A percentile compares a stretch with the other conserved stretches of the same genome.
phyloP scores from a whole-genome alignment of 352 stramenopile species.

The Phytophthora cryptogea region DNA sequence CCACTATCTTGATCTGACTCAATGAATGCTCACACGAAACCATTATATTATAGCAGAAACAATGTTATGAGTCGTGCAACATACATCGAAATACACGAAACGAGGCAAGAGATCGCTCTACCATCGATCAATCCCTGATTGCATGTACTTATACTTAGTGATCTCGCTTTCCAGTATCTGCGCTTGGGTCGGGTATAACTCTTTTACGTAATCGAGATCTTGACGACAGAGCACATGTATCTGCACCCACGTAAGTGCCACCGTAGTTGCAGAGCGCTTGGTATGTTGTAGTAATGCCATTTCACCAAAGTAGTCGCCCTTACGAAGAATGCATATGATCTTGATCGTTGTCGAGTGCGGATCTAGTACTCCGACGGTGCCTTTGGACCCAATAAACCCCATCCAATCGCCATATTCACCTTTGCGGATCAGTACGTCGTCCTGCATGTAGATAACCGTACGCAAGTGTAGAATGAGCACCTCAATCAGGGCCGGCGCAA shows the following conservation, averaged over 20 bases:
- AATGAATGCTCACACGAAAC: too few species aligned
- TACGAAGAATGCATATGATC: slow-evolving; percentile 62
- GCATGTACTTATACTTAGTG: slow-evolving; percentile 65
- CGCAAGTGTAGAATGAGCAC: slow-evolving; percentile 75
- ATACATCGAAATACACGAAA: too few species aligned
- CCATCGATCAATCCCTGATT: slow-evolving; percentile 42
- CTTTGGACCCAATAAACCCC: slow-evolving; percentile 76
- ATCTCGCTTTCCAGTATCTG: slow-evolving; percentile 67
- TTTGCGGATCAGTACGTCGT: slow-evolving; percentile 80
- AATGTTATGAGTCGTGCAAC: too few species aligned
- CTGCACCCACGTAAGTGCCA: slow-evolving; percentile 65
- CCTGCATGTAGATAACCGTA: slow-evolving; percentile 84
- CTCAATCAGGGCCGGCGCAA: slow-evolving; percentile 72
- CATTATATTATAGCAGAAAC: too few species aligned
- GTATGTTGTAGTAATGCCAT: slow-evolving; percentile 63
- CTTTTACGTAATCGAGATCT: slow-evolving; percentile 62
- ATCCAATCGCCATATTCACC: slow-evolving; percentile 85
- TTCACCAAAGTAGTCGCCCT: slow-evolving; percentile 74
- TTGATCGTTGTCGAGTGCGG: slow-evolving; percentile 43
- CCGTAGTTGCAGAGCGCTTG: slow-evolving; percentile 59
- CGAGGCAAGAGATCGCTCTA: too few species aligned
- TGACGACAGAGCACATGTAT: slow-evolving; percentile 62
- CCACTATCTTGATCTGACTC: too few species aligned
- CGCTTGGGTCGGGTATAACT: slow-evolving; percentile 56
- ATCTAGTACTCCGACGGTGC: slow-evolving; percentile 61